Base-by-base conservation (phyloP, 2,329 filamentous ascomycete species). In the Colletotrichum tabaci region DNA sequence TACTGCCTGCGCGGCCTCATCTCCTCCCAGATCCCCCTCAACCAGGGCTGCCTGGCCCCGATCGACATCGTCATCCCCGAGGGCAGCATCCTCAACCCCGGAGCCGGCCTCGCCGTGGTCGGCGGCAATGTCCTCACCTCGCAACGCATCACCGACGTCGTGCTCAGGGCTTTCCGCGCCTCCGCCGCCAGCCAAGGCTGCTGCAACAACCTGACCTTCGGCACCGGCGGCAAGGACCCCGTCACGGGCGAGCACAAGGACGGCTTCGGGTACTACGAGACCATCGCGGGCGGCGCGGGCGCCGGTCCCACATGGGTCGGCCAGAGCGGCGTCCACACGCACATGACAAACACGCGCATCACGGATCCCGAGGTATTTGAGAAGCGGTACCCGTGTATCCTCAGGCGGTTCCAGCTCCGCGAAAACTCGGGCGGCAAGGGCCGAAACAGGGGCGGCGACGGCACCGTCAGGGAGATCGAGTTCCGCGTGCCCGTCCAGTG, bases 191-290 rank as follows among this genome's bases (percentile, higher is more conserved):
- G 87, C 23, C 94, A 96, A 78, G 94, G 94, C 60, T 92, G 93
- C 81, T 93, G 91, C 80, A 96, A 96, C 82, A 96, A 96, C 79
- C 87, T 96, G 7, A 96, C 94, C 0, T 96, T 96, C 77, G 94
- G 93, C 73, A 94, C 94, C 76, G 92, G 93, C 65, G 93, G 93
- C 53, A 91, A 92, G 72, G 85, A 87, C 4, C 84, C 88, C 60
- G 46, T 64, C 4, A 66, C 65, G 7, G 86, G 88, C 66, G 86
- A 87, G n/a, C 85, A 90, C n/a, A 90, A 73, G 6, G 78, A 79
- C 49, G 94, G 94, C 0, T 96, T 96, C 78, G 94, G 94, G 12
- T 96, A 96, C 84, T 96, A 96, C 80, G 94, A 96, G 81, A 96
- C 93, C 7, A 95, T 96, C 74, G 91, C 92, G 0, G 93, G 94